Evolutionary conservation across 2,329 filamentous ascomycete genomes (phyloP), one percentile per base, ranked within the genome.

Genomic region (Colletotrichum sidae): DNA sequence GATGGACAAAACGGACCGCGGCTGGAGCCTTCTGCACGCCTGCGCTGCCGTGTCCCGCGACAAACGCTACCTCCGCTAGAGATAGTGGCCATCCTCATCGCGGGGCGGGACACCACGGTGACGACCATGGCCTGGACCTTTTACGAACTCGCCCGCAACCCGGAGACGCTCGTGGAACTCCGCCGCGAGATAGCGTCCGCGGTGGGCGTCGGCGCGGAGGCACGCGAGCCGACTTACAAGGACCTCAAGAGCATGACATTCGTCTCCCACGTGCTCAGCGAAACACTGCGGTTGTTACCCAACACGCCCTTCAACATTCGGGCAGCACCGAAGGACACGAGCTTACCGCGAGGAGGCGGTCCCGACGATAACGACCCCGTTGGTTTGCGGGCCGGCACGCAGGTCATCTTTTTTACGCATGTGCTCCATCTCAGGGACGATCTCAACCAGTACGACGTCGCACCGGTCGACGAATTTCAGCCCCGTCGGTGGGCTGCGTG

Each of bases 221-320:
- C 52, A 13, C 38, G 52, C 3, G 11, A 39, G 15, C 64, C 64
- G 13, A 75, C 76, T 1, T 76, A 75, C 55, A 33, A 59, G 2
- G 44, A 69, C 8, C 72, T 73, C 7, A 69, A 97, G 15, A 17
- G 15, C 15, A 17, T 97, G 93, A 90, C 91, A 70, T 97, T 95
- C 75, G 85, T 96, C 59, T 81, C 88, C 75, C 82, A 90, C 70
- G 79, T 91, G 46, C 83, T 96, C 70, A 91, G 92, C 78, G 93
- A 96, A 78, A 91, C 88, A 0, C 84, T 94, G 65, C 88, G 92
- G 8, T 78, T 95, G 8, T 93, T 94, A 76, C 92, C 92, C 0
- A 84, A 88, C 13, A 90, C 95, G 1, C 92, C 93, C 1, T 91
- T 91, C 81, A 96, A 95, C 77, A 84, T 93, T 56, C 89, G 93